Evolutionary conservation across 495 filamentous ascomycete genomes (phyloP).

Genomic region (Talaromyces nanjingensis): DNA sequence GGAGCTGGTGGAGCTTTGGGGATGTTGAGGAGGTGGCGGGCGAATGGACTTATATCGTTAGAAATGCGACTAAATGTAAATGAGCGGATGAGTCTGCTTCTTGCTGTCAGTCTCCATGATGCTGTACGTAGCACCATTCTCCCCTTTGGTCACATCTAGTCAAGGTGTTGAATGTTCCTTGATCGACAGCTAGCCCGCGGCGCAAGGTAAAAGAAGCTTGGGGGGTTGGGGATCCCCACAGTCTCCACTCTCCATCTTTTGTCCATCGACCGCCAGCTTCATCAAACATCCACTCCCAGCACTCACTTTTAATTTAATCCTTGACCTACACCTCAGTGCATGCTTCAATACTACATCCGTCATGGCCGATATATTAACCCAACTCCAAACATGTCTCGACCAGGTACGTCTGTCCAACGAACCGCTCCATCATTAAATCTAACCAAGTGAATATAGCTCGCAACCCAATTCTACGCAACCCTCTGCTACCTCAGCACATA

Average conservation of each 20-base stretch:
- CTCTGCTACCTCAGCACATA: slow-evolving; percentile 77
- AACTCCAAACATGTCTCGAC: slow-evolving; percentile 91
- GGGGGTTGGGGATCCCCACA: neutral
- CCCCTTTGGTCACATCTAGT: neutral
- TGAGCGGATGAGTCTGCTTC: slow-evolving; percentile 9
- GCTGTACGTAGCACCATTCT: slow-evolving; percentile 2
- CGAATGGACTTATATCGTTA: slow-evolving; percentile 25
- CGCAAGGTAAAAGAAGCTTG: neutral
- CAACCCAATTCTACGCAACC: slow-evolving; percentile 81
- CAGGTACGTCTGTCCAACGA: slow-evolving; percentile 46
- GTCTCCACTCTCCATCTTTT: slow-evolving; percentile 10
- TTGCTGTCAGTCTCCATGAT: neutral
- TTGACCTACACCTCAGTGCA: neutral
- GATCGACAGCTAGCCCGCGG: neutral
- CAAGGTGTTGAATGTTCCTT: neutral
- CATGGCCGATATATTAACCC: slow-evolving; percentile 89
- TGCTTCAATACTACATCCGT: slow-evolving; percentile 10
- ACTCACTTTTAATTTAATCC: neutral
- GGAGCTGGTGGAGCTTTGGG: slow-evolving; percentile 33
- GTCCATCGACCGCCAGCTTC: slow-evolving; percentile 2
- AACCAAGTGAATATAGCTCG: slow-evolving; percentile 51
- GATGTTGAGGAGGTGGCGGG: slow-evolving; percentile 35
- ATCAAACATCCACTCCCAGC: neutral
- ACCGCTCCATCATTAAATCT: neutral
- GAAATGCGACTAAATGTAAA: slow-evolving; percentile 14